phyloP scores from a whole-genome alignment of 2,329 filamentous ascomycete species.

The Paracorniculantispora psalliotae region DNA sequence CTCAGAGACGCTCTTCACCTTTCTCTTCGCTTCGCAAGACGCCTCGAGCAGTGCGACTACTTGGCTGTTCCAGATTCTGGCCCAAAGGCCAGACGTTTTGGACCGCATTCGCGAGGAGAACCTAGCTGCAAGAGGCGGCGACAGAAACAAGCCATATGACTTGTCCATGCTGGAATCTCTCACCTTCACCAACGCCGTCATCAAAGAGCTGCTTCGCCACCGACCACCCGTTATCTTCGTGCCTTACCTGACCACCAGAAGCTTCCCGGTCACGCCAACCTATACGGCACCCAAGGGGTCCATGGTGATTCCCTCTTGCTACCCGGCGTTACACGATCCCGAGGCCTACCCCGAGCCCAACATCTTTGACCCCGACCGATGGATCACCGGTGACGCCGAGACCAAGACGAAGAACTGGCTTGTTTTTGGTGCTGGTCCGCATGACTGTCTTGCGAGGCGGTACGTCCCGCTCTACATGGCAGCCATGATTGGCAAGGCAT shows the following conservation, averaged over 20 bases:
- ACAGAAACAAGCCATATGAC: conserved; percentile 35
- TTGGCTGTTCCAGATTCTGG: conserved; percentile 48
- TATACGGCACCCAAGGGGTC: conserved; percentile 47
- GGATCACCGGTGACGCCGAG: conserved; percentile 47
- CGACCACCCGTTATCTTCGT: conserved; percentile 51
- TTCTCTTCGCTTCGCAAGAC: conserved; percentile 50
- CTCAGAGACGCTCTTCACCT: conserved; percentile 46
- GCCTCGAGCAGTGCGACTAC: conserved; percentile 49
- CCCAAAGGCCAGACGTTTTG: conserved; percentile 45
- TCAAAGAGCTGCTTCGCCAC: conserved; percentile 49
- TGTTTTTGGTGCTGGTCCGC: conserved; percentile 46
- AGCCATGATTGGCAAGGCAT: conserved; percentile 48
- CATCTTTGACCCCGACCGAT: conserved; percentile 45
- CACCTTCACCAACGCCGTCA: conserved; percentile 46
- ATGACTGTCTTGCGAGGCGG: conserved; percentile 44
- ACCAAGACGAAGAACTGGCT: conserved; percentile 49
- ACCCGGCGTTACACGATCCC: conserved; percentile 46
- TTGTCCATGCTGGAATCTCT: conserved; percentile 44
- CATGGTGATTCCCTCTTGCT: conserved; percentile 47
- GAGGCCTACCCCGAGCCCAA: conserved; percentile 42
- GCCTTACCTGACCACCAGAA: conserved; percentile 43
- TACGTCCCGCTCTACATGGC: conserved; percentile 49
- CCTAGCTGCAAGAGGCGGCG: conserved; percentile 37
- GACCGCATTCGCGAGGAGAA: conserved; percentile 43
- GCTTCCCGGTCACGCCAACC: conserved; percentile 40